Evolutionary conservation across 148 eudicot species (phyloP).

Genomic region (Vaccinium corymbosum): DNA sequence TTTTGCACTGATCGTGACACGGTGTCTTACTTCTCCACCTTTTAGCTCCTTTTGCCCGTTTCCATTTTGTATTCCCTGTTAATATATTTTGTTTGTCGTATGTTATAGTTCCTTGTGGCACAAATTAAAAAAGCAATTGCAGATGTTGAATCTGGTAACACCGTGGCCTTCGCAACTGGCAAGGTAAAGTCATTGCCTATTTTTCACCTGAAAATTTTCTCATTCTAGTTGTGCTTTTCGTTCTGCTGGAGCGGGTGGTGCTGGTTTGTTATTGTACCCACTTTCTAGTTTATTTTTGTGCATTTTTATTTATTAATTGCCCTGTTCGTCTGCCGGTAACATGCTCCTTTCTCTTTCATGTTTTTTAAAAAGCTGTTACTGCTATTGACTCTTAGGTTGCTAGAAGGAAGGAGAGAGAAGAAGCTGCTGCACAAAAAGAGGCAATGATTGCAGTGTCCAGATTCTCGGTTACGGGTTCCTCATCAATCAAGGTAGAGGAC

Average conservation of each 20-base stretch:
- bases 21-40: constrained; percentile 26
- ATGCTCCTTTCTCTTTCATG: neutral
- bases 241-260: neutral
- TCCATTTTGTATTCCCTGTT: neutral
- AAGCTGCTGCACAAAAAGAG: constrained; percentile 43
- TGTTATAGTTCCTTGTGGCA: constrained; percentile 41
- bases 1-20: constrained; percentile 47
- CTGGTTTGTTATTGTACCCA: neutral
- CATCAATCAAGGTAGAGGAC: constrained; percentile 44
- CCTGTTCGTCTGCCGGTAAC: neutral
- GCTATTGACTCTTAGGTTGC: constrained; percentile 33
- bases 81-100: constrained; percentile 4
- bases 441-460: constrained; percentile 32
- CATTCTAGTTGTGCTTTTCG: neutral
- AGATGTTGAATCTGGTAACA: constrained; percentile 45
- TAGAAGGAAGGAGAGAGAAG: constrained; percentile 52
- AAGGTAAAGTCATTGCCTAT: constrained; percentile 29
- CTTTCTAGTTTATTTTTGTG: neutral
- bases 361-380: constrained; percentile 9
- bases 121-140: constrained; percentile 49
- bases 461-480: constrained; percentile 24
- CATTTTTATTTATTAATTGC: neutral
- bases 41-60: neutral
- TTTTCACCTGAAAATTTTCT: neutral
- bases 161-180: constrained; percentile 45